A percentile compares a stretch with the other conserved stretches of the same genome.
Evolutionary conservation across 352 stramenopile genomes (phyloP).

Genomic region (Globisporangium heterothallicum): DNA sequence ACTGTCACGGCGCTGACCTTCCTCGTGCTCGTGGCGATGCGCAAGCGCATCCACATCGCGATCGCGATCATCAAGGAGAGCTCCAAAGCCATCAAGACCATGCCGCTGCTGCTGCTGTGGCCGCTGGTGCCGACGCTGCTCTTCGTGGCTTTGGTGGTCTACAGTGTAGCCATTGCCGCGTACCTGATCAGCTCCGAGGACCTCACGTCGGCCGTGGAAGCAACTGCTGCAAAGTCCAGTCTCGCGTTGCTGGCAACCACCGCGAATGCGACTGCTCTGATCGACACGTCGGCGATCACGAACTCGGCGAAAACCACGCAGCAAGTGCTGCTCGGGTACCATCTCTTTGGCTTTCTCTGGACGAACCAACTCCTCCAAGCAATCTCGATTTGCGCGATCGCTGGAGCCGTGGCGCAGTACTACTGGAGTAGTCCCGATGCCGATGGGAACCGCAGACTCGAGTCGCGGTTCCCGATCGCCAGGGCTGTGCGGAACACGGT

Average conservation of each 20-base stretch:
- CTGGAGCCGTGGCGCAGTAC: conserved; percentile 86
- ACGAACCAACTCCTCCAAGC: conserved; percentile 94
- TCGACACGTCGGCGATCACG: conserved; percentile 20
- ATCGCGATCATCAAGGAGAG: conserved; percentile 71
- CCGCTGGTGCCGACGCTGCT: conserved; percentile 42
- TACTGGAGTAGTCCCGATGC: conserved; percentile 84
- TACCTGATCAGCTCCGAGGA: conserved; percentile 61
- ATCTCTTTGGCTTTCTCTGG: conserved; percentile 97
- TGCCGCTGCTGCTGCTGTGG: conserved; percentile 62
- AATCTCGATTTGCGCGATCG: conserved; percentile 92
- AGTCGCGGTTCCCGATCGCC: conserved; percentile 56
- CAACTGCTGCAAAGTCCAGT: conserved; percentile 15
- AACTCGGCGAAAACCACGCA: conserved; percentile 38
- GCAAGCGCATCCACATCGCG: conserved; percentile 57
- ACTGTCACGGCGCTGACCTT: conserved; percentile 38
- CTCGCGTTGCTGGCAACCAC: conserved; percentile 21
- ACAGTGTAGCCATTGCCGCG: conserved; percentile 46
- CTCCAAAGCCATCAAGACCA: conserved; percentile 49
- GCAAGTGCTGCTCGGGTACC: conserved; percentile 57
- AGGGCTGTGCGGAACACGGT: conserved; percentile 51
- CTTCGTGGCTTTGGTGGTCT: conserved; percentile 53
- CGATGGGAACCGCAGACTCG: conserved; percentile 31
- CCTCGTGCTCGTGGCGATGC: conserved; percentile 62
- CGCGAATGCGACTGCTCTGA: conserved; percentile 2
- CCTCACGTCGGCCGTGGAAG: conserved; percentile 23